Base-by-base conservation (phyloP, 768 basidiomycete species). In the Clitopilus hobsonii region DNA sequence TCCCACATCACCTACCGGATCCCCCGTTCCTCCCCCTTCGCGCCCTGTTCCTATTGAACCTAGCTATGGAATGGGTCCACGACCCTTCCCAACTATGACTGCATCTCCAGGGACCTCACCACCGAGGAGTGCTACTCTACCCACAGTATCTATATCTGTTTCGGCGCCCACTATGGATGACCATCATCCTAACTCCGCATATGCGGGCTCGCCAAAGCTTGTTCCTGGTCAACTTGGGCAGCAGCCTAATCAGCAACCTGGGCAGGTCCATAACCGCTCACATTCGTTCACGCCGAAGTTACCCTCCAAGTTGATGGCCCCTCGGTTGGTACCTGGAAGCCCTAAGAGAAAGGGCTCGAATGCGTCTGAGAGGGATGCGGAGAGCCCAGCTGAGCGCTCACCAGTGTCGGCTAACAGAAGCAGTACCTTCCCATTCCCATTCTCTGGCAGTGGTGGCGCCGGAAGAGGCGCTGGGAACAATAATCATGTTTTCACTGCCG, bases 231-330 rank as follows among this genome's bases (percentile, higher is more conserved):
- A 14, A 5, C 49, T 27, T 51, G 27, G 30, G 24, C 79, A 81
- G 54, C 81, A 81, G 20, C 88, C 83, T 62, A 75, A 78, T 28
- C 82, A n/a, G n/a, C n/a, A n/a, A 5, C 49, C 49, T 51, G 27
- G 30, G 24, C 79, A 81, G 54, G 81, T 81, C 22, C 88, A 84
- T 62, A 75, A 78, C 29, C 82, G 86, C 38, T 85, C 82, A 25
- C 84, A 86, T 58, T 80, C 86, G 1, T 88, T 89, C 59, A 84
- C 86, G 0, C 88, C 86, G 0, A 86, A 85, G 55, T 68, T 88
- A 16, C 78, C 88, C 2, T 86, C 88, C 0, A 89, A 89, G 57
- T 72, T 88, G 6, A 77, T 85, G 2, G 73, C 78, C 16, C 80
- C 82, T 24, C 76, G 81, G 50, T 69, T 80, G 2, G 71, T 76